Evolutionary conservation across 345 rosid species (phyloP), one percentile per base, ranked within the genome.

Genomic region (Pistacia atlantica): DNA sequence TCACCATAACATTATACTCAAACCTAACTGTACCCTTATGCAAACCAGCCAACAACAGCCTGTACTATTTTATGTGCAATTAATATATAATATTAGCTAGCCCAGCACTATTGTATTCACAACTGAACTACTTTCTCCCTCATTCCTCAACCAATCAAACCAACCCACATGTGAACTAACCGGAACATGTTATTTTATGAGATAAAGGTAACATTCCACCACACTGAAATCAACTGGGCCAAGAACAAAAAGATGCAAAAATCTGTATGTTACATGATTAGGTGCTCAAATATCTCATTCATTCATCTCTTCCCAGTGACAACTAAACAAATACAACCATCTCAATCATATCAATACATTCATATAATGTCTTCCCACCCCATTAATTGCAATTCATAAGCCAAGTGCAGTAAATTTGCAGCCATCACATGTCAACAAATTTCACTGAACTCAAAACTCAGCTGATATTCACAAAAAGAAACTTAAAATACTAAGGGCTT

Each of bases 41-140:
- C 74, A 38, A 56, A 51, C 9, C 9, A 25, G 12, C 69, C 31
- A 65, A 65, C 3, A 22, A 45, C 75, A 72, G 67, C 75, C 75
- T 72, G 67, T 28, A 31, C 56, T 4, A 2, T 6, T 38, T 38
- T 6, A 38, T 38, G 42, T 38, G 42, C 42, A 38, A 49, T 49
- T 49, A 9, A 49, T 49, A 49, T 49, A 49, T 49, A 9, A 12
- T 49, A 49, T 49, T 31, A 31, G 33, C 33, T 31, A 31, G 33
- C 33, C 33, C 33, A 31, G 2, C 33, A 31, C 3, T 1, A 31
- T 1, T 31, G 3, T 31, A 31, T 31, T 31, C 33, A 31, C 33
- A 31, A 31, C 33, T 31, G 33, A 31, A 31, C 13, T 49, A 49
- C 54, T 49, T 11, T 51, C 55, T 13, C 17, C 5, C 57, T 3